These are phyloP conservation scores for Amanita subjunquillea DNA, from an alignment of 768 basidiomycete species.

Conservation along the genomic window DNA sequence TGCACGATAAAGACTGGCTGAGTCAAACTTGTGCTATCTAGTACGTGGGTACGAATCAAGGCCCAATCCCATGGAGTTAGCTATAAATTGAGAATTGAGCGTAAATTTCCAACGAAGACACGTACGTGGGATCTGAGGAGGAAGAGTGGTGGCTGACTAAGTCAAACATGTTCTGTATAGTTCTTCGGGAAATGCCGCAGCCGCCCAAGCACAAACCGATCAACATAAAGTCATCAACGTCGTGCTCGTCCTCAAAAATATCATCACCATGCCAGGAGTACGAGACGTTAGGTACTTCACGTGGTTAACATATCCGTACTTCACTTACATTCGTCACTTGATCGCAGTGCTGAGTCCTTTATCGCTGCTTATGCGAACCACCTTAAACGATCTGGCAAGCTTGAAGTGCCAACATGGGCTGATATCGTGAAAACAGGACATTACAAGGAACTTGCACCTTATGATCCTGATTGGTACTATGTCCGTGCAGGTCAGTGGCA, in stretches of 20 bases:
- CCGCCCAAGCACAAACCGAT: conserved; percentile 24
- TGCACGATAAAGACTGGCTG: not conserved
- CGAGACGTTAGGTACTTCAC: conserved; percentile 62
- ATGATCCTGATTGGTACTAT: conserved; percentile 99
- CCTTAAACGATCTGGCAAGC: conserved; percentile 97
- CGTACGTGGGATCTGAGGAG: not conserved
- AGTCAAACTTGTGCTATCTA: not conserved
- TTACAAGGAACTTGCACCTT: conserved; percentile 97
- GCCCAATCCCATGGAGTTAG: not conserved
- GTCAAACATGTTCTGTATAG: conserved; percentile 27
- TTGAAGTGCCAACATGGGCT: conserved; percentile 97
- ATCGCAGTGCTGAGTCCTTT: conserved; percentile 79
- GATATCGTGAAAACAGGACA: conserved; percentile 97
- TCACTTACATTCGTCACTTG: conserved; percentile 13
- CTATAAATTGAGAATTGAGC: no score
- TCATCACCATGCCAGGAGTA: conserved; percentile 68
- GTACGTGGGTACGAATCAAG: no score
- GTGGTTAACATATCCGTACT: conserved; percentile 3
- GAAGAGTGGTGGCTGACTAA: not conserved
- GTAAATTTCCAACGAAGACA: no score
- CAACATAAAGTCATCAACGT: conserved; percentile 39
- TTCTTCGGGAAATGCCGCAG: conserved; percentile 30
- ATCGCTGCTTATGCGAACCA: conserved; percentile 92
- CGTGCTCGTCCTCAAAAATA: conserved; percentile 36
- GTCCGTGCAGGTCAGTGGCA: conserved; percentile 80